Evolutionary conservation across 805 yeast species (phyloP), one percentile per base, ranked within the genome.

Genomic region (Ogataea trehalophila): DNA sequence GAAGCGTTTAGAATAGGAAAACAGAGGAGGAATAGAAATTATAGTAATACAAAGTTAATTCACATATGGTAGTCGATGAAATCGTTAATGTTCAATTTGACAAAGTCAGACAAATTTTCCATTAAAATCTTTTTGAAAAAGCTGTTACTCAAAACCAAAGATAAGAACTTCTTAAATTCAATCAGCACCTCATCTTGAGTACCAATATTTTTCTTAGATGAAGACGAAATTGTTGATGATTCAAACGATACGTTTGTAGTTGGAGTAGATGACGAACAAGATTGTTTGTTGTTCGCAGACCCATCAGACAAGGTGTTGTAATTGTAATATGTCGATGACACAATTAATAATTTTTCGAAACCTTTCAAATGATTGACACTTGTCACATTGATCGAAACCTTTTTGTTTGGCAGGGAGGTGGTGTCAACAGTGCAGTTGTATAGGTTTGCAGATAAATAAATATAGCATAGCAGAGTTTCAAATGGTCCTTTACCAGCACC

Each of bases 31-130:
- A 17, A 17, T 11, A 39, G 11, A 33, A 23, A n/a, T 22, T 13
- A 22, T 33, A 16, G 20, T 33, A 45, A 26, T 33, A 11, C 22
- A 34, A 36, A 35, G 34, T 31, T 9, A 20, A 5, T 17, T 50
- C 47, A 60, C 59, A 59, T 58, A 46, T 63, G 68, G 42, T 51
- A 59, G 45, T 65, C 66, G 37, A 62, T 63, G 41, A 62, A 63
- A 50, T 63, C 69, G 49, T 61, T 62, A 16, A 65, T 57, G 37
- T 55, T 58, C 26, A 61, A 49, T 45, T 63, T 65, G 39, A 63
- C 57, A 49, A 61, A 62, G 44, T 63, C 67, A 45, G 61, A 63
- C 45, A 62, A 42, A 17, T 54, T 57, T 17, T 52, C 54, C 9
- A 63, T 46, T 39, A 63, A 46, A 46, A 52, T 49, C 2, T 44